A percentile compares a stretch with the other conserved stretches of the same genome.
These are phyloP conservation scores for Ilex paraguariensis DNA, from an alignment of 305 asterid species.

Conservation along the genomic window DNA sequence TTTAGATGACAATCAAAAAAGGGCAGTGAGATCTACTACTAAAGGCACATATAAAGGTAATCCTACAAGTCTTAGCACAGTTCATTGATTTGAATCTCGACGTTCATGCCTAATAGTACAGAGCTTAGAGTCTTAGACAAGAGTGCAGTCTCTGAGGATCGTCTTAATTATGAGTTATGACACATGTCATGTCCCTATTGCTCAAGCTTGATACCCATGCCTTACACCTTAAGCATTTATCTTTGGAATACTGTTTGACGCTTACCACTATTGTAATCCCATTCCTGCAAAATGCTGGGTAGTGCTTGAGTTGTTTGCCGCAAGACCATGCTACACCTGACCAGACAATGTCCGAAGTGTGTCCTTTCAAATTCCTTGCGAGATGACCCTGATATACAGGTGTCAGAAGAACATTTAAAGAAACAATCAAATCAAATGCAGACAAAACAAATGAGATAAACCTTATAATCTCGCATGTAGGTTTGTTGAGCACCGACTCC, in stretches of 20 bases:
- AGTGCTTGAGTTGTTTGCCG: constrained; percentile 91
- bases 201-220: too few species aligned
- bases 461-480: constrained; percentile 66
- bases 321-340: constrained; percentile 89
- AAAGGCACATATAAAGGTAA: too few species aligned
- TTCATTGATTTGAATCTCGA: too few species aligned
- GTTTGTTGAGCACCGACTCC: constrained; percentile 42
- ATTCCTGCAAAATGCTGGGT: constrained; percentile 76
- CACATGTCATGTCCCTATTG: too few species aligned
- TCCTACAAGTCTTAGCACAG: too few species aligned
- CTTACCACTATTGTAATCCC: constrained; percentile 85
- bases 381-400: constrained; percentile 51
- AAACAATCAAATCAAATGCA: not conserved
- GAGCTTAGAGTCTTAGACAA: too few species aligned
- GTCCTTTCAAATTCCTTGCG: constrained; percentile 57
- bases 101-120: too few species aligned
- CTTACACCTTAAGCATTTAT: too few species aligned
- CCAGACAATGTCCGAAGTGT: constrained; percentile 75
- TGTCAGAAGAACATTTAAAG: constrained; percentile 1
- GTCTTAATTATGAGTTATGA: too few species aligned
- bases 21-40: not conserved
- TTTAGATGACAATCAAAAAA: constrained; percentile 1
- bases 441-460: constrained; percentile 8
- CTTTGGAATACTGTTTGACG: not conserved
- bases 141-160: too few species aligned